Evolutionary conservation across 495 filamentous ascomycete species (phyloP).

Genomic region (Aspergillus olivimuriae): DNA sequence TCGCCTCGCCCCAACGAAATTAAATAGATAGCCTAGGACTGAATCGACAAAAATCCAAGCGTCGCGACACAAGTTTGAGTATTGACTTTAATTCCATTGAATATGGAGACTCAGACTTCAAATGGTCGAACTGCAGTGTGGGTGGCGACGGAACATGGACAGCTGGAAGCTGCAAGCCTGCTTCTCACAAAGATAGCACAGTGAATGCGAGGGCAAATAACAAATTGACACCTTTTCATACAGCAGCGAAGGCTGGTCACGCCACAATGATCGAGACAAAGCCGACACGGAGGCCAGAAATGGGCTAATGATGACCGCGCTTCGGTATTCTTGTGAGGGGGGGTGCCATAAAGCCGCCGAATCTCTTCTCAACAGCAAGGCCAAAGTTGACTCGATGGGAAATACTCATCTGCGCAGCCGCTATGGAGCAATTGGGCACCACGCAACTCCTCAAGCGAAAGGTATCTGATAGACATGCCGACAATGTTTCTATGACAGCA

Average conservation of each 20-base stretch:
- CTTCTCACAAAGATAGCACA: conserved; percentile 21
- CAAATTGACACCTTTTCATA: conserved; percentile 35
- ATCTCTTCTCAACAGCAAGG: conserved; percentile 30
- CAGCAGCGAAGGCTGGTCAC: conserved; percentile 30
- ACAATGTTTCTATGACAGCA: conserved; percentile 38
- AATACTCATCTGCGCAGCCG: conserved; percentile 39
- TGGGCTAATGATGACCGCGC: conserved; percentile 32
- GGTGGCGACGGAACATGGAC: conserved; percentile 27
- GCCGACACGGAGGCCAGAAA: conserved; percentile 40
- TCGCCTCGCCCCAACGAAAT: conserved; percentile 2
- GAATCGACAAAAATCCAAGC: too few relatives aligned
- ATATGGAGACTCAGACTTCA: conserved; percentile 26
- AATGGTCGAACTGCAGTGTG: conserved; percentile 32
- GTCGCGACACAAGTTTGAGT: conserved; percentile 23
- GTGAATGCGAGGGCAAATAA: conserved; percentile 33
- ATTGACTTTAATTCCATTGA: conserved; percentile 32
- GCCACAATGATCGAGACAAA: conserved; percentile 25
- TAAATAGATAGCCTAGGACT: conserved; percentile 6
- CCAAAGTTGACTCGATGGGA: conserved; percentile 29
- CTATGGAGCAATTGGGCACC: conserved; percentile 20
- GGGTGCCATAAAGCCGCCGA: conserved; percentile 26
- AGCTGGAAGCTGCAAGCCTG: conserved; percentile 18
- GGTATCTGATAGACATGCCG: conserved; percentile 23
- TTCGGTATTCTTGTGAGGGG: conserved; percentile 36
- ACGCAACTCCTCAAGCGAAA: conserved; percentile 29